phyloP scores from a whole-genome alignment of 2,329 filamentous ascomycete species.

The Alternaria longipes region DNA sequence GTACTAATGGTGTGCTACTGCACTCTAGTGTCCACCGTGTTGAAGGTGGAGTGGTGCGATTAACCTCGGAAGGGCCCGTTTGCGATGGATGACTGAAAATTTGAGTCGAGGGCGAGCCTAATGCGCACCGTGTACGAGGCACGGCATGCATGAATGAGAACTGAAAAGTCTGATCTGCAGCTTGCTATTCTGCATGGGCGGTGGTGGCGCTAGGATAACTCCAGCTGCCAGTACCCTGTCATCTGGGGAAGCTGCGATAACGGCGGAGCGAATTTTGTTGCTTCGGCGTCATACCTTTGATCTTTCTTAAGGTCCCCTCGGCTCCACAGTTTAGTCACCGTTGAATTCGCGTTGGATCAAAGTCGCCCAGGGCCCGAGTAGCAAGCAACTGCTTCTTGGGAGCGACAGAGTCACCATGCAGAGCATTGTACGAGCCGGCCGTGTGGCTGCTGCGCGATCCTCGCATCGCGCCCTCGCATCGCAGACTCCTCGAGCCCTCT shows the following conservation, averaged over 20 bases:
- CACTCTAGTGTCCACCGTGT: neutral
- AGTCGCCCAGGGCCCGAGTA: slow-evolving; percentile 13
- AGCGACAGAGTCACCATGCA: slow-evolving; percentile 47
- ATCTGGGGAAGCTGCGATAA: slow-evolving; percentile 24
- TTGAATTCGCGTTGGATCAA: slow-evolving; percentile 32
- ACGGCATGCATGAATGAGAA: neutral
- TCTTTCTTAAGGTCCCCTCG: slow-evolving; percentile 7
- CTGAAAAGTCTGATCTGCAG: slow-evolving; percentile 9
- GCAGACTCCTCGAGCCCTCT: slow-evolving; percentile 38
- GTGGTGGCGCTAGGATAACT: slow-evolving; percentile 2
- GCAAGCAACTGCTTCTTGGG: slow-evolving; percentile 27
- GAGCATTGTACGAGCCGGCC: slow-evolving; percentile 51
- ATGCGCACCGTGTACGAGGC: neutral
- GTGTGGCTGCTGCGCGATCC: slow-evolving; percentile 48
- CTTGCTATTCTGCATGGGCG: neutral
- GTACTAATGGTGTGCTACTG: neutral
- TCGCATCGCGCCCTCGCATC: slow-evolving; percentile 46
- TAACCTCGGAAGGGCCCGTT: neutral
- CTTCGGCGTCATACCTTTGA: slow-evolving; percentile 35
- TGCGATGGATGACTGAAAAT: neutral
- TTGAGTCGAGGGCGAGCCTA: neutral
- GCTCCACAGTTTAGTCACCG: slow-evolving; percentile 18
- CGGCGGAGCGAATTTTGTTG: slow-evolving; percentile 43
- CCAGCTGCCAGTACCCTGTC: neutral
- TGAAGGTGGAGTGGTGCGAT: neutral